Base-by-base conservation (phyloP, 352 stramenopile genomes). In the Aphanomyces euteiches region DNA sequence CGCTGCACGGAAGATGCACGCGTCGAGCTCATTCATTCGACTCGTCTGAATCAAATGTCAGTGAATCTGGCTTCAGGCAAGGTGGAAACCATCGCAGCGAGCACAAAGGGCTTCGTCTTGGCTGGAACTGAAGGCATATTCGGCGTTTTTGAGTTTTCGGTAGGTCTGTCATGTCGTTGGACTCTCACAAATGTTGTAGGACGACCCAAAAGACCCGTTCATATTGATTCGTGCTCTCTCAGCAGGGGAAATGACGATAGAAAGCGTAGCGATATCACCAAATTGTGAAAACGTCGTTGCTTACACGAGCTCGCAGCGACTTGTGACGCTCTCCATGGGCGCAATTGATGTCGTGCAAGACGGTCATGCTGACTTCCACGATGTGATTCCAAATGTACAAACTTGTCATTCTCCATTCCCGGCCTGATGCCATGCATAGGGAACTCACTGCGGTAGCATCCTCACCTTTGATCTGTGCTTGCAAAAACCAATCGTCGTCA, bases 401-500 rank as follows among this genome's bases (percentile, higher is more conserved):
- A 28, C 28, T 28, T 28, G 28, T 54, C 10, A 50, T 17, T 1
- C 10, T 37, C 38, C 1, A 43, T 39, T 1, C 5, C 13, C 17
- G 15, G 19, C 38, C 17, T 73, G 28, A 68, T 12, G 7, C 38
- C 39, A 19, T n/a, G 28, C 8, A 7, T 19, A 93, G 83, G 77
- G 83, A 43, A 79, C 80, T 56, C 86, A 93, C 77, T 60, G 81
- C 1, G 83, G 86, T 3, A 70, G 75, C 0, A 75, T 93, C 10
- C 63, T 97, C 12, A 88, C 90, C 54, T 65, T 93, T 2, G 88
- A 97, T 64, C 76, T 84, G 0, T 96, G 91, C 72, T 68, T 96
- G 21, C 85, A 90, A 47, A 89, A 94, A 10, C 86, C 87, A 7
- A 79, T 96, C 34, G 28, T 97, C 3, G 89, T 78, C 1, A 91